A percentile compares a stretch with the other conserved stretches of the same genome.
Evolutionary conservation across 1,284 basidiomycete genomes (phyloP).

Genomic region (Sparassis latifolia): DNA sequence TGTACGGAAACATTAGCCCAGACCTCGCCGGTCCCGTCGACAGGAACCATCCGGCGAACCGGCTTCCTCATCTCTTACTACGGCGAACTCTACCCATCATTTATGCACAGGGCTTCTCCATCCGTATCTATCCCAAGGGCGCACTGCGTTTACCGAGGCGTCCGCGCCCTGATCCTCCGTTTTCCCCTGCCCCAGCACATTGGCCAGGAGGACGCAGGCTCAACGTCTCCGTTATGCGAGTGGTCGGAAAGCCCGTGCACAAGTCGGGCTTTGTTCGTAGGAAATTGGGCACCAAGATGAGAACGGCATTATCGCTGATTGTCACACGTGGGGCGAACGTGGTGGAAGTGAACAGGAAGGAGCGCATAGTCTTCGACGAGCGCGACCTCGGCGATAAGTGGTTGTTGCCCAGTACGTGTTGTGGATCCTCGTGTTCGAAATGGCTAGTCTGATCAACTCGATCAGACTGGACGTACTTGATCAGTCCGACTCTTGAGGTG

Average conservation of each 20-base stretch:
- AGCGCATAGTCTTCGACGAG: slow-evolving; percentile 7
- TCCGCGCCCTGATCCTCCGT: slow-evolving; percentile 20
- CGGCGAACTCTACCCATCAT: slow-evolving; percentile 7
- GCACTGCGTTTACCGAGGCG: slow-evolving; percentile 11
- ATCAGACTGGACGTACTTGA: slow-evolving; percentile 41
- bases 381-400: slow-evolving; percentile 15
- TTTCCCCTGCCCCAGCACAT: slow-evolving; percentile 3
- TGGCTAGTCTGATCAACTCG: neutral
- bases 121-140: slow-evolving; percentile 23
- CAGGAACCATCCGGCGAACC: slow-evolving; percentile 15
- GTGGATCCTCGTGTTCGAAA: neutral
- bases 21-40: slow-evolving; percentile 5
- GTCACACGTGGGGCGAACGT: slow-evolving; percentile 33
- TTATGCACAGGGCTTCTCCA: slow-evolving; percentile 7
- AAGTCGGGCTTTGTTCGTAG: slow-evolving; percentile 14
- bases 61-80: slow-evolving; percentile 1
- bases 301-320: slow-evolving; percentile 33
- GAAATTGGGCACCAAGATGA: slow-evolving; percentile 27
- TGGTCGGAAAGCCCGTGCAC: slow-evolving; percentile 13
- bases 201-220: slow-evolving; percentile 5
- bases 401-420: slow-evolving; percentile 32
- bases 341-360: slow-evolving; percentile 17
- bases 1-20: slow-evolving; percentile 4
- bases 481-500: slow-evolving; percentile 29
- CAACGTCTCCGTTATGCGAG: slow-evolving; percentile 22